phyloP scores from a whole-genome alignment of 2,329 filamentous ascomycete species.

The Fusarium chlamydosporum region DNA sequence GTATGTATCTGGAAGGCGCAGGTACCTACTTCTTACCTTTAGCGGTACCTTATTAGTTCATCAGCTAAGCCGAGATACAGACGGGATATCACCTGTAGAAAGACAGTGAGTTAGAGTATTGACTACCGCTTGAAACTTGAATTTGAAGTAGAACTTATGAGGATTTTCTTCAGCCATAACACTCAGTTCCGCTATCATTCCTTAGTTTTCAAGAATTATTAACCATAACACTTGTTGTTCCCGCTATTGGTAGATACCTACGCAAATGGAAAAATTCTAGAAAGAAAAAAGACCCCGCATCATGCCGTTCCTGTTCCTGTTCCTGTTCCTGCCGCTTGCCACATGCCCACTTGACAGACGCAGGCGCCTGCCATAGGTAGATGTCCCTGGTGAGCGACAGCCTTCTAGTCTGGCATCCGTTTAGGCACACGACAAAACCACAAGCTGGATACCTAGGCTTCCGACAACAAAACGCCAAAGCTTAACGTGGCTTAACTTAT shows the following conservation, averaged over 20 bases:
- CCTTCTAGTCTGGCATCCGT: conserved; percentile 5
- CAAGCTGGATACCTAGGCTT: not conserved
- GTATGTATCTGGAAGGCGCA: not conserved
- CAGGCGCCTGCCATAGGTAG: conserved; percentile 16
- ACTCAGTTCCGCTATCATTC: conserved; percentile 1
- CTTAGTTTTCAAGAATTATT: conserved; percentile 3
- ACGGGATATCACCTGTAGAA: not conserved
- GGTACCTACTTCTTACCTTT: not conserved
- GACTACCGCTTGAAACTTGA: conserved; percentile 6
- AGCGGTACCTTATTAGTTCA: too few relatives aligned
- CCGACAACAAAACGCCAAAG: conserved; percentile 1
- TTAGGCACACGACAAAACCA: conserved; percentile 3
- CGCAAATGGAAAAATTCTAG: conserved; percentile 49
- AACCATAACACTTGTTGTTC: not conserved
- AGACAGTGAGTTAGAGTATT: not conserved
- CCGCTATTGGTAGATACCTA: conserved; percentile 37
- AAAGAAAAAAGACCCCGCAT: conserved; percentile 47
- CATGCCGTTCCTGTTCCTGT: conserved; percentile 34
- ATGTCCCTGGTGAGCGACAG: conserved; percentile 22
- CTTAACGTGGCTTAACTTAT: conserved; percentile 2
- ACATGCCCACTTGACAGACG: conserved; percentile 31
- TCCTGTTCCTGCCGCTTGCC: conserved; percentile 36
- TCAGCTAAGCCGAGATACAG: not conserved
- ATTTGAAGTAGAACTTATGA: not conserved
- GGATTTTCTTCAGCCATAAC: not conserved